phyloP scores from a whole-genome alignment of 2,329 filamentous ascomycete genomes.

The Periconia sp. region DNA sequence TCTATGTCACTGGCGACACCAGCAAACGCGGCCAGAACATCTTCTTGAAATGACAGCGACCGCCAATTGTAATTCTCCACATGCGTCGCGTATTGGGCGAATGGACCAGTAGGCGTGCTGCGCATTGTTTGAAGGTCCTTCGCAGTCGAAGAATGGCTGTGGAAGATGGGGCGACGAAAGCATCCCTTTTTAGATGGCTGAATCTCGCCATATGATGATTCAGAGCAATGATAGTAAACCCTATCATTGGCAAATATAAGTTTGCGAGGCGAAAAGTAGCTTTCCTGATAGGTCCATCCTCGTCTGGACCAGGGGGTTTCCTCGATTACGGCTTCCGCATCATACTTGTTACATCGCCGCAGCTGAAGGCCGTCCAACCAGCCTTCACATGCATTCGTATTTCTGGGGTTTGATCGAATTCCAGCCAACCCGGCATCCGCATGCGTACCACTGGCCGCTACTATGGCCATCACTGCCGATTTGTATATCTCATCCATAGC shows the following conservation, averaged over 20 bases:
- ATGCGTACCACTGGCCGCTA: neutral
- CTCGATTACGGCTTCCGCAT: neutral
- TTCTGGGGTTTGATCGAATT: neutral
- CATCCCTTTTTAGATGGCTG: neutral
- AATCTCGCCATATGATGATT: constrained; percentile 1
- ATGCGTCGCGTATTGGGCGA: neutral
- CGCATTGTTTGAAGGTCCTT: neutral
- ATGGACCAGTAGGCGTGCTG: neutral
- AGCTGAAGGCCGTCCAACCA: neutral
- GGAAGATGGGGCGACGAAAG: neutral
- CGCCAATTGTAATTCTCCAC: constrained; percentile 1
- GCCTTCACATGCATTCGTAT: neutral
- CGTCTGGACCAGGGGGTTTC: neutral
- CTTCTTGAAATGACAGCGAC: neutral
- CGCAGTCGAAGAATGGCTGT: neutral
- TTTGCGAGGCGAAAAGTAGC: neutral
- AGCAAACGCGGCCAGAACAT: neutral
- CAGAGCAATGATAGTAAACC: neutral
- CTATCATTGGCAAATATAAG: neutral
- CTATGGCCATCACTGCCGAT: neutral
- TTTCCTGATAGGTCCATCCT: neutral
- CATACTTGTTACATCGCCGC: neutral
- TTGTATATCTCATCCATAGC: constrained; percentile 1
- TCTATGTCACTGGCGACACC: neutral
- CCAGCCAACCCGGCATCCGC: neutral